Evolutionary conservation across 2,329 filamentous ascomycete genomes (phyloP).

Genomic region (Fusarium sp.): DNA sequence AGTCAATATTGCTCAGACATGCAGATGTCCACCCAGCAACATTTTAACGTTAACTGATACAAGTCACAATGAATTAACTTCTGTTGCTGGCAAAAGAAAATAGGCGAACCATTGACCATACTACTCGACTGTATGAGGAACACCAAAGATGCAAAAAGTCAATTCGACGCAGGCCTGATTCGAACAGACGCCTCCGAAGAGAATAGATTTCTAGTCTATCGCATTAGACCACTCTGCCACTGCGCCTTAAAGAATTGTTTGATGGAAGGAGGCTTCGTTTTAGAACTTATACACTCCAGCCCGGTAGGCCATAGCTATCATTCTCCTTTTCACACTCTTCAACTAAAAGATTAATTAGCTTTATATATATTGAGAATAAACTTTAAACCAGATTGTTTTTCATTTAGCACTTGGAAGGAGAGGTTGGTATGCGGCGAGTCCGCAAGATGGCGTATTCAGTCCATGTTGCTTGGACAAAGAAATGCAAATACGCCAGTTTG

Average conservation of each 20-base stretch:
- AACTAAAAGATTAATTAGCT: not conserved
- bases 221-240: slow-evolving; percentile 47
- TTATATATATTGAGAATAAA: not conserved
- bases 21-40: slow-evolving; percentile 11
- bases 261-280: accelerated
- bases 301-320: accelerated
- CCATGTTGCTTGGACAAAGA: not conserved
- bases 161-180: slow-evolving; percentile 44
- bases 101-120: not conserved
- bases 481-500: not conserved
- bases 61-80: not conserved
- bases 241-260: slow-evolving; percentile 31
- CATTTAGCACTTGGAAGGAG: not conserved
- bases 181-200: slow-evolving; percentile 46
- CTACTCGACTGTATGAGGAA: not conserved
- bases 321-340: not conserved
- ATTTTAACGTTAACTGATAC: not conserved
- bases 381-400: not conserved
- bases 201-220: slow-evolving; percentile 47
- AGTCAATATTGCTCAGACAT: slow-evolving; percentile 1
- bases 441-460: not conserved
- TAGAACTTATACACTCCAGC: accelerated
- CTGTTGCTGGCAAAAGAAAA: slow-evolving; percentile 7
- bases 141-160: not conserved
- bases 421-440: not conserved